phyloP scores from a whole-genome alignment of 2,329 filamentous ascomycete genomes.

The Sordariomycetes sp. region DNA sequence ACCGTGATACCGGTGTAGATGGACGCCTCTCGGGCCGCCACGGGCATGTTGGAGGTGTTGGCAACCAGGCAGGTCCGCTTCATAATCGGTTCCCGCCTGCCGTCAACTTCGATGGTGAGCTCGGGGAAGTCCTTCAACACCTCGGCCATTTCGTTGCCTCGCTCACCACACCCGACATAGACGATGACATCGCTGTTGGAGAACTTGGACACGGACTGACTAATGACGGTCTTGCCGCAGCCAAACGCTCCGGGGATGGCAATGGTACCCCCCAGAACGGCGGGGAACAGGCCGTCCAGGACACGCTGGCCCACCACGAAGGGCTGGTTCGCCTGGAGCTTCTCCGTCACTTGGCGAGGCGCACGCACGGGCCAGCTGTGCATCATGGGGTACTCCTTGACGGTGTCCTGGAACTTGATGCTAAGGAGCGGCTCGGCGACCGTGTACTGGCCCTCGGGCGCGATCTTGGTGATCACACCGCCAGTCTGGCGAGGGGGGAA shows the following conservation, averaged over 20 bases:
- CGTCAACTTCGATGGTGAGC: constrained; percentile 88
- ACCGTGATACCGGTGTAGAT: constrained; percentile 97
- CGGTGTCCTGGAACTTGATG: constrained; percentile 94
- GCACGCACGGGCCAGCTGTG: constrained; percentile 97
- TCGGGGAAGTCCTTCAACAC: constrained; percentile 99
- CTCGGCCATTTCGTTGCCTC: constrained; percentile 99
- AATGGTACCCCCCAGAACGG: constrained; percentile 93
- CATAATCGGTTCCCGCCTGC: constrained; percentile 97
- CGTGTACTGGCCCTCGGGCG: constrained; percentile 83
- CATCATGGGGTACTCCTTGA: constrained; percentile 95
- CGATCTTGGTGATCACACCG: constrained; percentile 85
- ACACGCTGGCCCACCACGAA: constrained; percentile 97
- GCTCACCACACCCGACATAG: constrained; percentile 86
- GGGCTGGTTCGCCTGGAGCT: constrained; percentile 76
- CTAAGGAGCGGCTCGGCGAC: constrained; percentile 91
- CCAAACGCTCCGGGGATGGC: constrained; percentile 98
- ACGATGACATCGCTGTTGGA: constrained; percentile 99
- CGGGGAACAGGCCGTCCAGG: constrained; percentile 89
- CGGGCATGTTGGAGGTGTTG: constrained; percentile 99
- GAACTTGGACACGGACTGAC: constrained; percentile 97
- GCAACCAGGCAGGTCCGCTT: constrained; percentile 98
- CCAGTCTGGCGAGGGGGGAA: constrained; percentile 72
- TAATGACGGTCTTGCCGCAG: constrained; percentile 98
- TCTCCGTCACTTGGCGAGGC: constrained; percentile 84
- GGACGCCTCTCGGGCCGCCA: constrained; percentile 93